Evolutionary conservation across 768 basidiomycete species (phyloP), one percentile per base, ranked within the genome.

Genomic region (Erythrobasidium yunnanense): DNA sequence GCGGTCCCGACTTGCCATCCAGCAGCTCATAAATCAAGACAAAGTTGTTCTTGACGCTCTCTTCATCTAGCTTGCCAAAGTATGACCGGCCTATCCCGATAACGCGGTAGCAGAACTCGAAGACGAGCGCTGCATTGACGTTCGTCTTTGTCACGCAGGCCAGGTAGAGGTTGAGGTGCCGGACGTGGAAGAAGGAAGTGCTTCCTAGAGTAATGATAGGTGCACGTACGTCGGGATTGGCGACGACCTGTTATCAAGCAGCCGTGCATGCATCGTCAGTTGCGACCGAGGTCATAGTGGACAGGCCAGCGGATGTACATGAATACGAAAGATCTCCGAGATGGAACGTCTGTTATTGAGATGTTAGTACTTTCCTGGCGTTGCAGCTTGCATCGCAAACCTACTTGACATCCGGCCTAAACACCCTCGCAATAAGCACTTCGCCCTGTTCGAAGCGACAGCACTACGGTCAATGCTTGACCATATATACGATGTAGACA

Each of bases 1-100:
- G 23, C 25, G 50, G 18, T 11, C 25, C n/a, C 57, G 5, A 75
- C 83, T 66, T 68, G 91, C 93, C 93, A 74, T 99, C 95, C 70
- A 97, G 87, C 45, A 99, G 82, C 77, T 99, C 95, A 72, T 99
- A 99, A 49, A 99, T 93, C 54, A 99, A 79, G 47, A 92, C 91
- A 77, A 99, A 99, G 78, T 99, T 99, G 77, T 93, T 97, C 84
- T 97, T 99, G 70, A 99, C 86, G 22, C 88, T 83, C 76, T 96
- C 93, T 75, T 99, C 95, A 74, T 99, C 95, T 23, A 99, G 83
- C 78, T 96, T 97, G 49, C 92, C 90, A 78, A 97, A 99, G 80
- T 99, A 99, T 4, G 89, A 85, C 76, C 89, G 87, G 68, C 86
- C 87, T 71, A 97, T 95, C 68, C 85, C 83, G 76, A 92, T 90